Percentiles rank a stretch among this genome's conserved stretches.
Evolutionary conservation across 2,329 filamentous ascomycete genomes (phyloP).

Genomic region (Curvularia spicifera): DNA sequence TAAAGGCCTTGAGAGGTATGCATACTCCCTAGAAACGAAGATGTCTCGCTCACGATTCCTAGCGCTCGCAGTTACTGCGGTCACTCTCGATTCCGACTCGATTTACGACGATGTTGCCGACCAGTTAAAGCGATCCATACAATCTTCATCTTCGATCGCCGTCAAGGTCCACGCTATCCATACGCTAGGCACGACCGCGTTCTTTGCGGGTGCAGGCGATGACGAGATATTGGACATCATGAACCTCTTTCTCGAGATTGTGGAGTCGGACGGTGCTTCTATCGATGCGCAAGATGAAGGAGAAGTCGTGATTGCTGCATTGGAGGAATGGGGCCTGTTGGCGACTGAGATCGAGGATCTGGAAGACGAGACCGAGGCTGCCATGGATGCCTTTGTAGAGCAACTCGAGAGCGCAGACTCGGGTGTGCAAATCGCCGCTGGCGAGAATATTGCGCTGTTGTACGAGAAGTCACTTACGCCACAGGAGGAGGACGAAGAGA

Average conservation of each 20-base stretch:
- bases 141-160: constrained; percentile 68
- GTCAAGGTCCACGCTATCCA: constrained; percentile 76
- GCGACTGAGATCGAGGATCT: constrained; percentile 79
- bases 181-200: constrained; percentile 72
- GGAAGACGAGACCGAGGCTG: constrained; percentile 71
- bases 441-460: constrained; percentile 79
- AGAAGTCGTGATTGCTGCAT: constrained; percentile 73
- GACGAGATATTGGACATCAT: constrained; percentile 74
- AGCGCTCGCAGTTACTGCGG: constrained; percentile 72
- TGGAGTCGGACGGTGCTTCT: constrained; percentile 77
- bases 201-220: constrained; percentile 75
- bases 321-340: constrained; percentile 81
- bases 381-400: constrained; percentile 81
- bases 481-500: constrained; percentile 63
- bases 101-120: constrained; percentile 68
- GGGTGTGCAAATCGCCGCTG: constrained; percentile 77
- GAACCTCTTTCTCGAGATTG: constrained; percentile 76
- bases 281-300: constrained; percentile 75
- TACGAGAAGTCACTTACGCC: constrained; percentile 75
- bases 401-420: constrained; percentile 79
- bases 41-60: constrained; percentile 22
- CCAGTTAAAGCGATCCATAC: constrained; percentile 66
- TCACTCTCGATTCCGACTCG: constrained; percentile 69
- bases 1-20: constrained; percentile 70
- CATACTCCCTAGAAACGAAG: neutral